Conservation (phyloP, 129 eudicot genomes). For the Deinandra increscens region DNA sequence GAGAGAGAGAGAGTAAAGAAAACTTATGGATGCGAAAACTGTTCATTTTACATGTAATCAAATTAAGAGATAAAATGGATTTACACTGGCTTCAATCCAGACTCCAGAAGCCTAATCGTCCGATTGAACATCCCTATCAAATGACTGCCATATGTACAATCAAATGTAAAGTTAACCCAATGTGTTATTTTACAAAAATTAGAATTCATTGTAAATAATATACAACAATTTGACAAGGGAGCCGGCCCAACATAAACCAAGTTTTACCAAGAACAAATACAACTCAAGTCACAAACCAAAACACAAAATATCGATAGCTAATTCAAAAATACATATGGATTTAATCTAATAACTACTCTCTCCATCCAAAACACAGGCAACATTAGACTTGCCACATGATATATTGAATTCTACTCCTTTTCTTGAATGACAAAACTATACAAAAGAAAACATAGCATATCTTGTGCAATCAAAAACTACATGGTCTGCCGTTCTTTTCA, state of each 20-base stretch:
- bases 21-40: conserved; percentile 11
- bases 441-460: not conserved
- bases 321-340: not conserved
- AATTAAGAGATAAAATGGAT: conserved; percentile 10
- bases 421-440: not conserved
- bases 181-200: not conserved
- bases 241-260: not conserved
- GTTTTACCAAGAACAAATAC: not conserved
- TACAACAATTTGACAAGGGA: not conserved
- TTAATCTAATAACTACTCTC: not conserved
- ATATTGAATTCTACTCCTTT: no score
- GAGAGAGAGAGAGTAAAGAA: no score
- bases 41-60: conserved; percentile 29
- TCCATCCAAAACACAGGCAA: not conserved
- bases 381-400: no score
- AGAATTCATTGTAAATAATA: not conserved
- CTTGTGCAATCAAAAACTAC: not conserved
- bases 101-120: conserved; percentile 90
- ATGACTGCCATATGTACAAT: conserved; percentile 57
- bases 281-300: no score
- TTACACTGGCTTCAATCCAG: conserved; percentile 99
- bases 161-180: conserved; percentile 8
- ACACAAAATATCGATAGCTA: not conserved
- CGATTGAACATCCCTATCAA: conserved; percentile 93
- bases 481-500: not conserved